phyloP scores from a whole-genome alignment of 2,329 filamentous ascomycete species.

The Fusarium subtropicale region DNA sequence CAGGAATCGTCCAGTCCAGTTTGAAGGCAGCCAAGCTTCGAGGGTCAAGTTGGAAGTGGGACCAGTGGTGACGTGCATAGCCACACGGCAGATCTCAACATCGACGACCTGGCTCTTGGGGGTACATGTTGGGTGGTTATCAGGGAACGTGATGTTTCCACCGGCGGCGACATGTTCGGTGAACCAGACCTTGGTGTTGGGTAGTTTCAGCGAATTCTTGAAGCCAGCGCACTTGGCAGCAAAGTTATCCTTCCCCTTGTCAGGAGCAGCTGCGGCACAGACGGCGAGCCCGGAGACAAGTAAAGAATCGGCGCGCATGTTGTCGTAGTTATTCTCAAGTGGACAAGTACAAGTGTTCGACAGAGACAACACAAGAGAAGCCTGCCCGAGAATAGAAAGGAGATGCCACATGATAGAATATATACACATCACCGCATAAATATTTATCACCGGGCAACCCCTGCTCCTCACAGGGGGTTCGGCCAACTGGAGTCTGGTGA shows the following conservation, averaged over 20 bases:
- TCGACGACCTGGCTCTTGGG: conserved; percentile 31
- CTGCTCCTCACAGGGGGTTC: neutral
- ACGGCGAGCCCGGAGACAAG: conserved; percentile 20
- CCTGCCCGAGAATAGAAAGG: neutral
- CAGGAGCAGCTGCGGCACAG: conserved; percentile 4
- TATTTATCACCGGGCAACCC: neutral
- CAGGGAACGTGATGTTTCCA: conserved; percentile 24
- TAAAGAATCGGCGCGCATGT: conserved; percentile 18
- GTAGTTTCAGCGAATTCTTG: conserved; percentile 24
- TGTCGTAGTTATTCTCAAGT: neutral
- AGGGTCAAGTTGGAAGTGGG: conserved; percentile 39
- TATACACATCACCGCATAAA: conserved; percentile 26
- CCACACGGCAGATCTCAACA: conserved; percentile 36
- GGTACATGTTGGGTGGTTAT: conserved; percentile 29
- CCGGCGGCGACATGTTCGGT: conserved; percentile 33
- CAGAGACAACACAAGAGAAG: neutral
- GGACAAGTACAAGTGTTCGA: conserved; percentile 7
- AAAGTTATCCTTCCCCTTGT: conserved; percentile 15
- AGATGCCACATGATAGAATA: conserved; percentile 5
- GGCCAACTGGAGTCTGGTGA: conserved; percentile 1
- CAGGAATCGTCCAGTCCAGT: conserved; percentile 61
- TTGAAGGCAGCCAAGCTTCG: conserved; percentile 61
- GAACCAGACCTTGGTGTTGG: conserved; percentile 38
- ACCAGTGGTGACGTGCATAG: conserved; percentile 32
- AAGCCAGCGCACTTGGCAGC: conserved; percentile 29